These are phyloP conservation scores for Lizonia empirigonia DNA, from an alignment of 2,329 filamentous ascomycete species.

Conservation along the genomic window DNA sequence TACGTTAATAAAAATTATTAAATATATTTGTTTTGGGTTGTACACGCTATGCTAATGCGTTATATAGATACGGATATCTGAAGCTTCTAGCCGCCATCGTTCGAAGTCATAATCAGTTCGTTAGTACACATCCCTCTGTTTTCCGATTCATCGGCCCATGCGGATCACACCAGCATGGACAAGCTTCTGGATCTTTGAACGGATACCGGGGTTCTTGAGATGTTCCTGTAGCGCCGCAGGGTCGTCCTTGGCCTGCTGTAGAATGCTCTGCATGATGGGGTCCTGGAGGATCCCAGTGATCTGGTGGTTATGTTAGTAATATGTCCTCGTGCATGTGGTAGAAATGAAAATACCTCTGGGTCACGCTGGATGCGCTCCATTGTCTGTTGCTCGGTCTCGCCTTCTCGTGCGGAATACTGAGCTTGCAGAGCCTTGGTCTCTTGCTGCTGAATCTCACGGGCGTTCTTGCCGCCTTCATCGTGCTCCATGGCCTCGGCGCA, in stretches of 20 bases:
- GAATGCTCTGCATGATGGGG: slow-evolving; percentile 95
- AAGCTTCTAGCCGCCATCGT: background rate
- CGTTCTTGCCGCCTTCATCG: slow-evolving; percentile 79
- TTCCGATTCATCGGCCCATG: slow-evolving; percentile 60
- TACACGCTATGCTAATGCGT: slow-evolving; percentile 32
- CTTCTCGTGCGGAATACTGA: slow-evolving; percentile 89
- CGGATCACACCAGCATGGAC: slow-evolving; percentile 91
- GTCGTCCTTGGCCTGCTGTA: slow-evolving; percentile 94
- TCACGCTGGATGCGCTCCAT: slow-evolving; percentile 88
- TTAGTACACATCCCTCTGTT: slow-evolving; percentile 1
- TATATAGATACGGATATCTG: slow-evolving; percentile 12
- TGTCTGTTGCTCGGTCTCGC: slow-evolving; percentile 95
- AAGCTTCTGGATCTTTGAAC: slow-evolving; percentile 90
- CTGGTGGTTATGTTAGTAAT: slow-evolving; percentile 41
- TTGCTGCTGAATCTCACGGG: slow-evolving; percentile 90
- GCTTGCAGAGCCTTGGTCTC: slow-evolving; percentile 89
- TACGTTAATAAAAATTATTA: no score
- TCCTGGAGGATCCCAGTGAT: slow-evolving; percentile 93
- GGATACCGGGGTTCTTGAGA: slow-evolving; percentile 89
- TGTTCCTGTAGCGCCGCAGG: slow-evolving; percentile 93
- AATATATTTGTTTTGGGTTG: no score
- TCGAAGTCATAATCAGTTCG: slow-evolving; percentile 17
- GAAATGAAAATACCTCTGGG: slow-evolving; percentile 71
- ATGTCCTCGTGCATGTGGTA: no score
- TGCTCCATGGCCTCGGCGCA: slow-evolving; percentile 80